Percentiles rank a stretch among this genome's conserved stretches.
phyloP scores from a whole-genome alignment of 495 filamentous ascomycete genomes.

The Margaritispora aquatica region DNA sequence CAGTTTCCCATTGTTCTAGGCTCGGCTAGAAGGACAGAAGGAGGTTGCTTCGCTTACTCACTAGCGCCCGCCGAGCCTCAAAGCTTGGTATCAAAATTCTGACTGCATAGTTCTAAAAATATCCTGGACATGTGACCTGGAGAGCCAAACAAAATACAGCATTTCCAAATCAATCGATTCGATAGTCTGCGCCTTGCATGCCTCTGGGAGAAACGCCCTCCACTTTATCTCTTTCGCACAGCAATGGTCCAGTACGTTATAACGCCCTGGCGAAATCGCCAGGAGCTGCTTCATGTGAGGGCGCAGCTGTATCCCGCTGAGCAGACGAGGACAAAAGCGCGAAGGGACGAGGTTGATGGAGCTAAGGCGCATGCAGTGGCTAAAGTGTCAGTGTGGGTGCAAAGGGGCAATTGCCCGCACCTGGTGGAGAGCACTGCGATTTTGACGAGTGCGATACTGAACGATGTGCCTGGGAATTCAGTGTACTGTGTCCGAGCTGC shows the following conservation, averaged over 20 bases:
- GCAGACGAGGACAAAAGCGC: slow-evolving; percentile 13
- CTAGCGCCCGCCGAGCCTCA: slow-evolving; percentile 14
- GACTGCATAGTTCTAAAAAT: not conserved
- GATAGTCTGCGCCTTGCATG: not conserved
- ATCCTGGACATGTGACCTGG: not conserved
- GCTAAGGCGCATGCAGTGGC: slow-evolving; percentile 33
- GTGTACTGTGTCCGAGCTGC: slow-evolving; percentile 49
- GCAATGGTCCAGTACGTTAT: slow-evolving; percentile 71
- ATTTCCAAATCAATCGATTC: not conserved
- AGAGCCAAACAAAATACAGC: not conserved
- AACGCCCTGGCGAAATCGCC: slow-evolving; percentile 68
- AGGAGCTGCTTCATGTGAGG: slow-evolving; percentile 62
- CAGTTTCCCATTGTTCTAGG: not conserved
- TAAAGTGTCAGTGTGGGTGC: slow-evolving; percentile 48
- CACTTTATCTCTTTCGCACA: too few species aligned
- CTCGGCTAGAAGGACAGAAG: not conserved
- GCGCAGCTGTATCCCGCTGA: slow-evolving; percentile 53
- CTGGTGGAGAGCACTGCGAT: slow-evolving; percentile 76
- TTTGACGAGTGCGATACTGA: slow-evolving; percentile 64
- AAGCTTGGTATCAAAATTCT: slow-evolving; percentile 16
- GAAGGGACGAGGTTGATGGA: not conserved
- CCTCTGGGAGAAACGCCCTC: not conserved
- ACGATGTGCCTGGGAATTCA: slow-evolving; percentile 41
- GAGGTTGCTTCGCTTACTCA: not conserved
- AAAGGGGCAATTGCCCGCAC: slow-evolving; percentile 72